Evolutionary conservation across 441 rosid species (phyloP).

Genomic region (Arabidopsis hybrid): DNA sequence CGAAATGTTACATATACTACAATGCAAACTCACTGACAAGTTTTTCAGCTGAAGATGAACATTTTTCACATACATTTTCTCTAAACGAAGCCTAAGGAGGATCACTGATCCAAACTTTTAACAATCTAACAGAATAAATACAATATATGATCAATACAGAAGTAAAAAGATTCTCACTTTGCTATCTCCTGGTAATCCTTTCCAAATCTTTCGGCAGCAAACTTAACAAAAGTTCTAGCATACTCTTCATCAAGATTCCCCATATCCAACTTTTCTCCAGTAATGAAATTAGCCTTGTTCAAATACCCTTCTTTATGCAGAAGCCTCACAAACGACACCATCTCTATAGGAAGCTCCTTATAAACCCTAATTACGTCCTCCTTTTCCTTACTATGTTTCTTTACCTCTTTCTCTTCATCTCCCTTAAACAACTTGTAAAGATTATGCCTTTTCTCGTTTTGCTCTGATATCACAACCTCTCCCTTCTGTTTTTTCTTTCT

Average conservation of each 20-base stretch:
- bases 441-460: constrained; percentile 34
- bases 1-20: neutral
- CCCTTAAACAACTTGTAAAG: constrained; percentile 44
- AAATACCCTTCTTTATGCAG: constrained; percentile 67
- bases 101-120: neutral
- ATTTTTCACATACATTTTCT: neutral
- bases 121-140: neutral
- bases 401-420: constrained; percentile 15
- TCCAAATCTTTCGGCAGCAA: constrained; percentile 62
- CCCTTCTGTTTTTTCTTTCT: constrained; percentile 28
- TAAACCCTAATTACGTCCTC: constrained; percentile 40
- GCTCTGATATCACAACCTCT: neutral
- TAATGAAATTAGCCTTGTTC: constrained; percentile 64
- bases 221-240: constrained; percentile 61
- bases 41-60: neutral
- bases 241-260: constrained; percentile 63
- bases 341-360: constrained; percentile 62
- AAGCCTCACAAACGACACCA: constrained; percentile 61
- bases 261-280: constrained; percentile 49
- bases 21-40: neutral
- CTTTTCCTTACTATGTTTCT: constrained; percentile 5
- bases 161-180: constrained; percentile 56
- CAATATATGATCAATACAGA: constrained; percentile 9
- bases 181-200: constrained; percentile 76
- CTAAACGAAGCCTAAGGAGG: neutral